phyloP scores from a whole-genome alignment of 2,329 filamentous ascomycete genomes.

The Penicillium freii region DNA sequence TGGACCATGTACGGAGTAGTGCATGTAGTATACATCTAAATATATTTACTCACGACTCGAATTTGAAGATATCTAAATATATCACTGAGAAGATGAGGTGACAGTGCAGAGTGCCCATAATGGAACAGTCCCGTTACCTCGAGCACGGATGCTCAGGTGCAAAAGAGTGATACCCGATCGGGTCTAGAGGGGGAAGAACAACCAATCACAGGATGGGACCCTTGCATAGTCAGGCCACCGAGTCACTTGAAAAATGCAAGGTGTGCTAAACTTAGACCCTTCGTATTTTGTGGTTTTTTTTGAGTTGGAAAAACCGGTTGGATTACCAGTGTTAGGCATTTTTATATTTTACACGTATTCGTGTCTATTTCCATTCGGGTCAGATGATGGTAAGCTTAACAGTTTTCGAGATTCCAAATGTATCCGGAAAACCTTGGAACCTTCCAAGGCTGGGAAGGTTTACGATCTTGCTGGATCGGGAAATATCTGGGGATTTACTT shows the following conservation, averaged over 20 bases:
- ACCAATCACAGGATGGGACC: constrained; percentile 20
- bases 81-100: constrained; percentile 16
- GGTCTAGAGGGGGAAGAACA: neutral
- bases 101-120: constrained; percentile 31
- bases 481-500: neutral
- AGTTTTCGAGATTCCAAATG: neutral
- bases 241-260: constrained; percentile 26
- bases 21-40: neutral
- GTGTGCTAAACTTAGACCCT: constrained; percentile 26
- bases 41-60: neutral
- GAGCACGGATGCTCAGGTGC: neutral
- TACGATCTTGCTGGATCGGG: neutral
- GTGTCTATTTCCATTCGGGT: neutral
- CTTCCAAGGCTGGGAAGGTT: neutral
- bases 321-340: too few species aligned
- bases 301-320: too few species aligned
- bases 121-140: constrained; percentile 1
- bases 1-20: neutral
- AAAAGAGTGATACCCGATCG: constrained; percentile 4
- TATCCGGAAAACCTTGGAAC: neutral
- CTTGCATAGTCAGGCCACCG: constrained; percentile 27
- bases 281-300: neutral
- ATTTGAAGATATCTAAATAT: neutral
- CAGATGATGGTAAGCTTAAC: constrained; percentile 4
- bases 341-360: neutral